These are phyloP conservation scores for Diaporthe sp. DNA, from an alignment of 2,329 filamentous ascomycete species.

Conservation along the genomic window DNA sequence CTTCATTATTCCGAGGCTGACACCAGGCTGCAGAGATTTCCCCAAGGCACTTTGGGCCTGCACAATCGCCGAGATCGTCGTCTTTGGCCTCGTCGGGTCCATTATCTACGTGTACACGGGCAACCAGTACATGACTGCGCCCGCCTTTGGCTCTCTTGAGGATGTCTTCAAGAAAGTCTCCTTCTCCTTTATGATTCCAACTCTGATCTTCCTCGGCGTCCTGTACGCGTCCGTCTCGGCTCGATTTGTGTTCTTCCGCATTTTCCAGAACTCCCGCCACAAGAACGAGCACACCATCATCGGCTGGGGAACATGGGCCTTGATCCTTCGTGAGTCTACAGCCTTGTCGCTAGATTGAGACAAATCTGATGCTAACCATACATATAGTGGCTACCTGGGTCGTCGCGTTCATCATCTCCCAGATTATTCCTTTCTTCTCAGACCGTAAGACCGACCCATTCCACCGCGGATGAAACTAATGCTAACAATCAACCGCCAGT, in stretches of 20 bases:
- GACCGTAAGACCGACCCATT: slow-evolving; percentile 63
- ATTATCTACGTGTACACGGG: slow-evolving; percentile 90
- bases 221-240: slow-evolving; percentile 91
- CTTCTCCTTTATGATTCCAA: slow-evolving; percentile 96
- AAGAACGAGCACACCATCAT: slow-evolving; percentile 82
- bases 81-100: slow-evolving; percentile 85
- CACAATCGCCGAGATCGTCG: slow-evolving; percentile 86
- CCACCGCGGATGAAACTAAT: no score
- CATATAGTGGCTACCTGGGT: slow-evolving; percentile 74
- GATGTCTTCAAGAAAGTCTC: slow-evolving; percentile 86
- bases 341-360: neutral
- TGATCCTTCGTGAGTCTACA: slow-evolving; percentile 68
- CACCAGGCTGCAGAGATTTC: slow-evolving; percentile 70
- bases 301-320: slow-evolving; percentile 84
- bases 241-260: slow-evolving; percentile 90
- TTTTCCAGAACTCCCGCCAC: slow-evolving; percentile 84
- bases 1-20: neutral
- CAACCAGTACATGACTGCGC: slow-evolving; percentile 87
- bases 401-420: slow-evolving; percentile 90
- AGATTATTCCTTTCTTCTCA: slow-evolving; percentile 93
- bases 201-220: slow-evolving; percentile 90
- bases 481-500: slow-evolving; percentile 49
- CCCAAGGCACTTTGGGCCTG: slow-evolving; percentile 93
- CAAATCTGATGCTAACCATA: slow-evolving; percentile 22
- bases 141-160: slow-evolving; percentile 86